Base-by-base conservation (phyloP, 495 filamentous ascomycete species). In the Chaetomium fimeti region DNA sequence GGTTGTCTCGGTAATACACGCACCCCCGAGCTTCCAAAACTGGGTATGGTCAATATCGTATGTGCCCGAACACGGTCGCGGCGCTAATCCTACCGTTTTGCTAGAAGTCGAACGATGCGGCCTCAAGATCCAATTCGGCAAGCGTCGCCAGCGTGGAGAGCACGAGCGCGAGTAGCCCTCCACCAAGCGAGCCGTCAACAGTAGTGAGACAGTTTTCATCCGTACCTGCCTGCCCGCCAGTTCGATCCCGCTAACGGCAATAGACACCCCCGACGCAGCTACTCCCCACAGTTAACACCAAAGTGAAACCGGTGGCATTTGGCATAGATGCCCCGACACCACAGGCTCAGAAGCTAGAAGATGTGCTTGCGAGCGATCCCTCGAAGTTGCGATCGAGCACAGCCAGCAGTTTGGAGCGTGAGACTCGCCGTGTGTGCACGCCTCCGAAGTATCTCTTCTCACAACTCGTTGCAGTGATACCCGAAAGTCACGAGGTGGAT, bases 1-100 rank as follows among this genome's bases (percentile, higher is more conserved):
- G 58, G 84, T 90, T 25, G 81, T 88, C 62, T 96, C 92, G 3
- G 92, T 94, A 55, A 96, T 96, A 69, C 91, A 95, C 78, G 91
- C 89, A 24, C 92, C 92, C 5, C 77, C 88, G 67, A 89, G 88
- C 45, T 96, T 92, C 76, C 82, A 84, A 56, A 82, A 83, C 60
- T 93, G 93, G 83, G 90, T 93, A 70, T 78, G 77, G 22, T 58
- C 18, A 54, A 11, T 29, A 28, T 20, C 42, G 56, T 54, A 16
- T n/a, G 36, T 36, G 47, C 13, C 40, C 36, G 38, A 32, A 1
- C 24, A 9, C 45, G 61, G 40, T 32, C 29, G 8, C 47, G 48
- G 32, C 69, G 38, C 25, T 72, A 38, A 65, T 38, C 11, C 64
- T 51, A 66, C 5, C 32, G 64, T 56, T 60, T 24, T 62, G 48